Percentiles rank a stretch among this genome's conserved stretches.
Evolutionary conservation across 345 rosid species (phyloP).

Genomic region (Odontarrhena argentea): DNA sequence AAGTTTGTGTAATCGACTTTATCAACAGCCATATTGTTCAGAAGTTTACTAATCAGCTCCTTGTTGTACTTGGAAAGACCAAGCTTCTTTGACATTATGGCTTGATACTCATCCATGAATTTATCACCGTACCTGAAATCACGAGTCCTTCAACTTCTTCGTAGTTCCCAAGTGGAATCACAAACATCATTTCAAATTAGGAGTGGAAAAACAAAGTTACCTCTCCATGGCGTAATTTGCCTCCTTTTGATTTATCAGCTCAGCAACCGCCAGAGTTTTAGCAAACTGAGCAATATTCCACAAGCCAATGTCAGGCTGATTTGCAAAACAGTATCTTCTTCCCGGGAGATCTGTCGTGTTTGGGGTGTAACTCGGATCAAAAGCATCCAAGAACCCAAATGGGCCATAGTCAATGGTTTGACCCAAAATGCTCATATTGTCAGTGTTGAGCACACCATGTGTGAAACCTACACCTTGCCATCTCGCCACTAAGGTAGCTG

Average conservation of each 20-base stretch:
- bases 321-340: slow-evolving; percentile 91
- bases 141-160: not conserved
- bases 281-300: slow-evolving; percentile 95
- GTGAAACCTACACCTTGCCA: slow-evolving; percentile 99
- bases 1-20: slow-evolving; percentile 97
- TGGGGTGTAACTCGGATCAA: slow-evolving; percentile 95
- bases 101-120: slow-evolving; percentile 97
- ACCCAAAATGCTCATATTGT: slow-evolving; percentile 96
- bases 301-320: slow-evolving; percentile 92
- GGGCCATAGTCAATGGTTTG: slow-evolving; percentile 98
- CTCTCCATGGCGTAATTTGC: slow-evolving; percentile 91
- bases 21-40: slow-evolving; percentile 93
- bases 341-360: slow-evolving; percentile 99
- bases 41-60: slow-evolving; percentile 75
- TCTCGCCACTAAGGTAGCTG: slow-evolving; percentile 78
- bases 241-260: slow-evolving; percentile 81
- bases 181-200: not conserved
- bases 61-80: slow-evolving; percentile 94
- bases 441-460: slow-evolving; percentile 97
- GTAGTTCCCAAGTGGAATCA: not conserved
- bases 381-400: slow-evolving; percentile 96
- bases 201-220: slow-evolving; percentile 40
- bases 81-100: slow-evolving; percentile 83
- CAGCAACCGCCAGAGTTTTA: slow-evolving; percentile 63
- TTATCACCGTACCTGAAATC: slow-evolving; percentile 79